Conservation (phyloP, 495 filamentous ascomycete species). For the Talaromyces thailandensis region DNA sequence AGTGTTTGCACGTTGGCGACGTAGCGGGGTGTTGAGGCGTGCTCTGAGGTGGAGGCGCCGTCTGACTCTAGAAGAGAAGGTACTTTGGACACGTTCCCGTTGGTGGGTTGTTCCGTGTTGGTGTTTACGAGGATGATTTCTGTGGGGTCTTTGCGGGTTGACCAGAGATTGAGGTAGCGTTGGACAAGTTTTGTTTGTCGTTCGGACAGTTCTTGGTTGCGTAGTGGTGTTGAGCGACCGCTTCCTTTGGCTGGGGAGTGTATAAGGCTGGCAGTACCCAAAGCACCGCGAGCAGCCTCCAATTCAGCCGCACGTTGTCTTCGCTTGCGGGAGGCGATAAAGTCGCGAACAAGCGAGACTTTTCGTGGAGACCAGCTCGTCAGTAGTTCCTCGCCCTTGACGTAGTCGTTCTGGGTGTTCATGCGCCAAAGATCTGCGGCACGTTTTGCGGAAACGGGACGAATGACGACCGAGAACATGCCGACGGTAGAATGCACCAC, state of each 20-base stretch:
- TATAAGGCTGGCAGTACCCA: constrained; percentile 37
- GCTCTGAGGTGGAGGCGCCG: constrained; percentile 15
- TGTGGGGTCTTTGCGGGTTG: constrained; percentile 61
- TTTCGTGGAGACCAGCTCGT: constrained; percentile 80
- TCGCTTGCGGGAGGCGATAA: constrained; percentile 59
- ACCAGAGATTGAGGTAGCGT: constrained; percentile 73
- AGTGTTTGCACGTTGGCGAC: constrained; percentile 60
- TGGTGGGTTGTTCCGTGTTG: constrained; percentile 66
- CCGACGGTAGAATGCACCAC: constrained; percentile 79
- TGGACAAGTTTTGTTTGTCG: constrained; percentile 51
- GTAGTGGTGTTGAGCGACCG: constrained; percentile 30
- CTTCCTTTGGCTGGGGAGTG: constrained; percentile 24
- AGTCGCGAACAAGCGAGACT: constrained; percentile 79
- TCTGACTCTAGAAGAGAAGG: constrained; percentile 16
- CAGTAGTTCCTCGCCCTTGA: constrained; percentile 87
- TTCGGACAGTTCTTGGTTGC: constrained; percentile 40
- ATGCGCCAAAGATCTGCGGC: constrained; percentile 94
- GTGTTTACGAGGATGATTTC: constrained; percentile 63
- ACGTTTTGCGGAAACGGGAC: constrained; percentile 79
- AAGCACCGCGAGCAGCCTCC: constrained; percentile 63
- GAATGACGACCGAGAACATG: constrained; percentile 78
- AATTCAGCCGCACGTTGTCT: constrained; percentile 66
- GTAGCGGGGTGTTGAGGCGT: constrained; percentile 41
- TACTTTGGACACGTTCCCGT: constrained; percentile 45
- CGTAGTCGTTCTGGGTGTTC: constrained; percentile 87